Percentiles rank a stretch among this genome's conserved stretches.
Evolutionary conservation across 176 grass and related monocot genomes (phyloP).

Genomic region (Carex kokanica): DNA sequence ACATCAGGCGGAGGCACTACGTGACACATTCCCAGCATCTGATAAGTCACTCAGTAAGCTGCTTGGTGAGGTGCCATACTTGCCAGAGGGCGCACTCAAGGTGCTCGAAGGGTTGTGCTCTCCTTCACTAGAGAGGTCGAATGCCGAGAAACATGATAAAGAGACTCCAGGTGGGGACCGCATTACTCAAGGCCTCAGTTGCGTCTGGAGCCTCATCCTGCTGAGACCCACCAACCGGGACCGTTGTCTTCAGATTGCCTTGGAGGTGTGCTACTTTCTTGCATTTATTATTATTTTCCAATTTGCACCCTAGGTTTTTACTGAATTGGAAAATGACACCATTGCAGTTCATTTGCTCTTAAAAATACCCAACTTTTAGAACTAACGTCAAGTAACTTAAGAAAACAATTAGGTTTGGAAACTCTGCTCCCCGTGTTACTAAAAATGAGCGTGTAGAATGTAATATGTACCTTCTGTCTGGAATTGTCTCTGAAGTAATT

Average conservation of each 20-base stretch:
- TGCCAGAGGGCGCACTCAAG: constrained; percentile 72
- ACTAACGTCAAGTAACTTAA: neutral
- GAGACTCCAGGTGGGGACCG: constrained; percentile 69
- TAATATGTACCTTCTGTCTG: neutral
- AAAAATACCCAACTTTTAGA: neutral
- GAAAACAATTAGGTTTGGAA: neutral
- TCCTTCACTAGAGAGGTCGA: constrained; percentile 37
- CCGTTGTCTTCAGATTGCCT: constrained; percentile 85
- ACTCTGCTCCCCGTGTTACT: neutral
- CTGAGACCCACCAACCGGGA: constrained; percentile 72
- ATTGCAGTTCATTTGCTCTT: neutral
- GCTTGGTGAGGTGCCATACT: constrained; percentile 84
- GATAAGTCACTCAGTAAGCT: constrained; percentile 91
- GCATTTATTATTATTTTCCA: constrained; percentile 24
- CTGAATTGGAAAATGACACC: neutral
- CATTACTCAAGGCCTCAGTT: constrained; percentile 93
- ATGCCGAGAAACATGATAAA: constrained; percentile 76
- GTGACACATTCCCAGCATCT: constrained; percentile 80
- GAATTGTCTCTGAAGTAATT: neutral
- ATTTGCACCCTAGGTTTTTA: neutral
- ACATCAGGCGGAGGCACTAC: constrained; percentile 64
- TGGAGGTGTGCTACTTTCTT: constrained; percentile 54
- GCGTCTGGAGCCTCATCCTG: constrained; percentile 91
- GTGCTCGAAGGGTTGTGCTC: constrained; percentile 80
- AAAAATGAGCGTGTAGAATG: neutral